phyloP scores from a whole-genome alignment of 352 stramenopile species.

The Globisporangium spiculum region DNA sequence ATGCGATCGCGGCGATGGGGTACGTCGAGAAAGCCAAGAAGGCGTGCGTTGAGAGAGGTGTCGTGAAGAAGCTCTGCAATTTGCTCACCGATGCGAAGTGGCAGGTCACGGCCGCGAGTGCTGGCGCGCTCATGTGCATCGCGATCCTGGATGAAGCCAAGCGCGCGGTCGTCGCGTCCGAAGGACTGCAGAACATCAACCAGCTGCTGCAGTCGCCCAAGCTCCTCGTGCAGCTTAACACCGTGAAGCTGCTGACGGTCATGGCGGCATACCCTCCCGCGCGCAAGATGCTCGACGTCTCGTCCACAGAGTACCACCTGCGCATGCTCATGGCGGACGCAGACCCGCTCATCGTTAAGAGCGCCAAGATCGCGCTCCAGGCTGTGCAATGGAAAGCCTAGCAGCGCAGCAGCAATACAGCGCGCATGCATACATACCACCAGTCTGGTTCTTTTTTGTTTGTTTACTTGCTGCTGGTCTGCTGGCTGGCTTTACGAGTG shows the following conservation, averaged over 20 bases:
- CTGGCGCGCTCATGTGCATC: constrained; percentile 65
- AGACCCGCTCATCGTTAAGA: constrained; percentile 51
- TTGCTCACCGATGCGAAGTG: constrained; percentile 55
- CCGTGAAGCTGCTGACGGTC: constrained; percentile 58
- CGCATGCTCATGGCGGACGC: constrained; percentile 33
- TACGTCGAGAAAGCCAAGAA: constrained; percentile 62
- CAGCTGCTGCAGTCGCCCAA: constrained; percentile 63
- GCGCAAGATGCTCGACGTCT: constrained; percentile 42
- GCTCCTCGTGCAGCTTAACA: constrained; percentile 58
- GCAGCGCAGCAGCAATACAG: not conserved
- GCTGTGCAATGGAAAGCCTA: constrained; percentile 63
- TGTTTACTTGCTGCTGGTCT: not conserved
- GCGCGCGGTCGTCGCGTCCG: constrained; percentile 48
- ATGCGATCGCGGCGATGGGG: constrained; percentile 48
- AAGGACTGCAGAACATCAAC: constrained; percentile 48
- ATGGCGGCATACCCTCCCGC: constrained; percentile 58
- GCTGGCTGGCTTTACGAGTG: not conserved
- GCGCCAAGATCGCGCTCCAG: constrained; percentile 48
- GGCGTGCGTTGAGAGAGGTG: constrained; percentile 45
- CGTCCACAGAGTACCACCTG: constrained; percentile 50
- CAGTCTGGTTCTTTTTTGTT: constrained; percentile 2
- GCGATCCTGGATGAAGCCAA: constrained; percentile 69
- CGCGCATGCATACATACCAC: not conserved
- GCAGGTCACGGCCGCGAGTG: constrained; percentile 47
- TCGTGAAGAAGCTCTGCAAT: constrained; percentile 54